phyloP scores from a whole-genome alignment of 805 yeast species.

The Kockiozyma suomiensis region DNA sequence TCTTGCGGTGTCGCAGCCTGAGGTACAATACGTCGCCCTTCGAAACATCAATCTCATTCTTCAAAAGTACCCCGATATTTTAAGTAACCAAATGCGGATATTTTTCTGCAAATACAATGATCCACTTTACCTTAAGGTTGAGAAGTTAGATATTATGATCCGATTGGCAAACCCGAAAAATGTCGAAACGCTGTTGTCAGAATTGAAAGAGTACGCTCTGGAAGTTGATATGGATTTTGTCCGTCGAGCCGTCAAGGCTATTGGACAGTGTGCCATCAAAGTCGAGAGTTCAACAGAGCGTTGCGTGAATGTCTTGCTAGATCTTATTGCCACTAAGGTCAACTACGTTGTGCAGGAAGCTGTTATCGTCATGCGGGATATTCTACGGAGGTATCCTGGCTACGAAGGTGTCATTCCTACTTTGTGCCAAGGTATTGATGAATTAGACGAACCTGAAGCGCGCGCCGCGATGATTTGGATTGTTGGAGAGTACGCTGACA shows the following conservation, averaged over 20 bases:
- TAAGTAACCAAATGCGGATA: slow-evolving; percentile 79
- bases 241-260: slow-evolving; percentile 82
- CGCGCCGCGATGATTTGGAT: slow-evolving; percentile 82
- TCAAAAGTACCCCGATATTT: slow-evolving; percentile 81
- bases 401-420: slow-evolving; percentile 53
- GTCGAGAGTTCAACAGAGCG: slow-evolving; percentile 61
- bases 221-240: slow-evolving; percentile 91
- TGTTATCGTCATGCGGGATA: slow-evolving; percentile 63
- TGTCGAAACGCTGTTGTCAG: slow-evolving; percentile 65
- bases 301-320: slow-evolving; percentile 69
- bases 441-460: slow-evolving; percentile 79
- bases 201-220: slow-evolving; percentile 79
- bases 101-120: slow-evolving; percentile 90
- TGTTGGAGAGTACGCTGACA: slow-evolving; percentile 70
- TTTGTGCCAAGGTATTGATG: slow-evolving; percentile 53
- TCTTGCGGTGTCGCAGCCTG: slow-evolving; percentile 84
- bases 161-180: slow-evolving; percentile 69
- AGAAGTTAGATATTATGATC: slow-evolving; percentile 87
- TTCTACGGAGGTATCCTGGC: slow-evolving; percentile 54
- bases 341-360: slow-evolving; percentile 81
- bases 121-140: slow-evolving; percentile 90
- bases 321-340: slow-evolving; percentile 65
- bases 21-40: slow-evolving; percentile 90
- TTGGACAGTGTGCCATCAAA: slow-evolving; percentile 87
- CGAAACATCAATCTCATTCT: slow-evolving; percentile 87